Base-by-base conservation (phyloP, 2,329 filamentous ascomycete genomes). In the Claviceps maximensis region DNA sequence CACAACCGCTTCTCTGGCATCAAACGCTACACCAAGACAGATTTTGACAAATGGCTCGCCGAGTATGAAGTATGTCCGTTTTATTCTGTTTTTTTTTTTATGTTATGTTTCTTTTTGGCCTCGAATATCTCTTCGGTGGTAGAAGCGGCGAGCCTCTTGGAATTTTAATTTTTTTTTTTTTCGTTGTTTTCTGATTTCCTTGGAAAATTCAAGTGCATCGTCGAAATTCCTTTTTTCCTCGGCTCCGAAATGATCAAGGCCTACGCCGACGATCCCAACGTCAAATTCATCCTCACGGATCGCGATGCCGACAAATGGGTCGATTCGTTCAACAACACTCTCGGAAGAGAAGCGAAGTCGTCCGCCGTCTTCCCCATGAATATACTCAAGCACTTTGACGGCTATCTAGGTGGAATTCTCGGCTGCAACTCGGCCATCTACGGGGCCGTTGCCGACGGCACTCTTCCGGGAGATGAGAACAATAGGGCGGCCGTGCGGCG, bases 31-130 rank as follows among this genome's bases (percentile, higher is more conserved):
- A 44, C 15, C 23, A 42, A 27, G 19, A 58, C 58, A 12, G 69
- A 71, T 44, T 71, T 69, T 46, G 68, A 71, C 54, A 71, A 70
- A 57, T 69, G 68, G 63, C 65, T 69, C 27, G 65, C 65, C 27
- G 61, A 66, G 23, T 69, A 69, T 46, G 67, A 70, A 53, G 69
- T 69, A 57, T 51, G 63, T 53, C 2, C 7, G 25, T 12, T 40
- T 21, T 44, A 62, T 0, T 52, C 0, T 40, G 5, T 17, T 15
- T 31, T 47, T 6, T 8, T 2, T 17, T 45, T 45, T 25, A n/a
- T 17, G 6, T 13, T 45, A 23, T 44, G 10, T 15, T 23, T 13
- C 45, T 63, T 0, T 51, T 0, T 45, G 25, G 2, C 4, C 31
- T 10, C 10, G 31, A 33, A 8, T 10, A 3, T 12, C 9, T 10